phyloP scores from a whole-genome alignment of 2,329 filamentous ascomycete genomes.

The Exutisphaerella laricina region DNA sequence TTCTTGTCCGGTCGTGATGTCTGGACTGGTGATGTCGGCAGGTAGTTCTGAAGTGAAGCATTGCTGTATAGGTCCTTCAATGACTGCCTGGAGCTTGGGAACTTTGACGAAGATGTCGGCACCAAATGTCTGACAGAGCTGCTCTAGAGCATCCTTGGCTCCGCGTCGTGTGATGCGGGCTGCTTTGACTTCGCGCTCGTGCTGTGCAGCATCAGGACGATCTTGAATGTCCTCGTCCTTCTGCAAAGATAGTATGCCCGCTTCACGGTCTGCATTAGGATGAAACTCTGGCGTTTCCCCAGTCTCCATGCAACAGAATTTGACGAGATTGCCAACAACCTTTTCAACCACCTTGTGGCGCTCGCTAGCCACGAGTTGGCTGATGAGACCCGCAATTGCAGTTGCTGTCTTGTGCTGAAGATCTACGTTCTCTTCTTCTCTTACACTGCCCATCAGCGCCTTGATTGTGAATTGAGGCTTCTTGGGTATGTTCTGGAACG shows the following conservation, averaged over 20 bases:
- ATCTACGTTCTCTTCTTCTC: slow-evolving; percentile 85
- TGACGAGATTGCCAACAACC: slow-evolving; percentile 89
- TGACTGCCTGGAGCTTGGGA: slow-evolving; percentile 72
- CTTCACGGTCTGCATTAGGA: slow-evolving; percentile 70
- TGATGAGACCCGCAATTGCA: slow-evolving; percentile 79
- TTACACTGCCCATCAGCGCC: slow-evolving; percentile 96
- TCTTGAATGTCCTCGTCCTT: slow-evolving; percentile 97
- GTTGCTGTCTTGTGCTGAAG: slow-evolving; percentile 80
- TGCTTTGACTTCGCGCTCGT: slow-evolving; percentile 80
- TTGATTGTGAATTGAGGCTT: slow-evolving; percentile 92
- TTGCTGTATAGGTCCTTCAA: slow-evolving; percentile 71
- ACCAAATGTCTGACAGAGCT: slow-evolving; percentile 75
- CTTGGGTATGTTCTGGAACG: slow-evolving; percentile 83
- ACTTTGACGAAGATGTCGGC: slow-evolving; percentile 71
- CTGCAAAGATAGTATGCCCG: slow-evolving; percentile 82
- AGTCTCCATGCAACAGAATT: slow-evolving; percentile 96
- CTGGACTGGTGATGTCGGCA: slow-evolving; percentile 64
- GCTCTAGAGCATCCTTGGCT: slow-evolving; percentile 89
- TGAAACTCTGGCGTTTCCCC: slow-evolving; percentile 95
- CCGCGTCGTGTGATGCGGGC: slow-evolving; percentile 87
- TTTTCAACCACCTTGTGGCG: slow-evolving; percentile 87
- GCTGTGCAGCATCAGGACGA: slow-evolving; percentile 83
- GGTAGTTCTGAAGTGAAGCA: slow-evolving; percentile 68
- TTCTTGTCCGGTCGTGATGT: slow-evolving; percentile 76
- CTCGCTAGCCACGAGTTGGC: slow-evolving; percentile 72